Base-by-base conservation (phyloP, 768 basidiomycete genomes). In the Trametes cingulata region DNA sequence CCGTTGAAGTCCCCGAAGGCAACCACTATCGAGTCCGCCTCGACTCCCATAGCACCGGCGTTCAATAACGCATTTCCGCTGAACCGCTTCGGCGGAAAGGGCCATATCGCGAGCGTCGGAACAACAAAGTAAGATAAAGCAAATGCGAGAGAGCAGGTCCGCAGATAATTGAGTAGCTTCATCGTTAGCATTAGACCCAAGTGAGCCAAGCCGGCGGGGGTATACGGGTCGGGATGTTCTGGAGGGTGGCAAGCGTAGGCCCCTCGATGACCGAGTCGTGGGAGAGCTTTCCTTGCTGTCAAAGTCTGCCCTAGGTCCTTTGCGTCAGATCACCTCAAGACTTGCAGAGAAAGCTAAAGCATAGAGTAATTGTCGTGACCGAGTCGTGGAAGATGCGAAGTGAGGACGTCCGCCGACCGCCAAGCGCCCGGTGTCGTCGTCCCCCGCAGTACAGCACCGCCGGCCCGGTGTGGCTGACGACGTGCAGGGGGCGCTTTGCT, bases 1-100 rank as follows among this genome's bases (percentile, higher is more conserved):
- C 92, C 95, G 72, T 98, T 86, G 73, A 95, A 96, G 76, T 99
- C 96, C 33, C 95, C 97, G 67, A 93, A 91, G 8, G 95, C 95
- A 60, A 93, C 80, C 19, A 97, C 82, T 52, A 90, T 81, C 25
- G 85, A 86, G 53, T 85, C 82, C n/a, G 78, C 80, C 47, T 81
- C 81, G 33, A 98, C 74, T 2, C 95, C 95, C 72, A 95, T 77
- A 1, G 86, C 75, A 8, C 94, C 95, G 2, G 93, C 88, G 61
- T 84, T 79, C 50, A 97, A 77, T 52, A 98, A 80, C 0, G 88
- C 82, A 67, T 95, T 95, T 53, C 86, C 85, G 10, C 81, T 85
- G 76, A 93, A 96, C 40, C 91, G 80, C 71, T 95, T 93, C n/a
- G 86, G 82, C 42, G 86, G 80, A 74, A 95, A 95, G 0, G 95